phyloP scores from a whole-genome alignment of 306 rosid genomes.

The Sphenostylis stenocarpa region DNA sequence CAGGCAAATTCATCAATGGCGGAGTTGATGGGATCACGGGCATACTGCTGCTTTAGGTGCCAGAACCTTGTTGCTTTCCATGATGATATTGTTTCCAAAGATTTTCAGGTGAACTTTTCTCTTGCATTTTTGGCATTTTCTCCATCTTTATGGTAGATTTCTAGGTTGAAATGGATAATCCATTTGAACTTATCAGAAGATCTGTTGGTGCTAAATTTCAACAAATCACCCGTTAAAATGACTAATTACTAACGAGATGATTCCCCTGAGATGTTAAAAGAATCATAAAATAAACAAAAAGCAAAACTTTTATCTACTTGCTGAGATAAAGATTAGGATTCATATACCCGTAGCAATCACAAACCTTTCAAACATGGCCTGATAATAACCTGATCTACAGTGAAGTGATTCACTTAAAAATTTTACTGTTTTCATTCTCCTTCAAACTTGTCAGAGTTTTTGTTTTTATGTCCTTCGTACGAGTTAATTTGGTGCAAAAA shows the following conservation, averaged over 20 bases:
- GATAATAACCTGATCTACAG: not conserved
- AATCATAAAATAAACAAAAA: not conserved
- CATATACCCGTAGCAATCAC: not conserved
- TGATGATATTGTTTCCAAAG: slow-evolving; percentile 69
- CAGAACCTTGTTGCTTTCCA: slow-evolving; percentile 59
- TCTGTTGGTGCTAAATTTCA: not conserved
- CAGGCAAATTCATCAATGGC: slow-evolving; percentile 50
- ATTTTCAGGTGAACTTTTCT: slow-evolving; percentile 57
- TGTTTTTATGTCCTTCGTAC: not conserved
- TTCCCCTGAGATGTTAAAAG: not conserved
- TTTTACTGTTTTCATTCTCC: not conserved
- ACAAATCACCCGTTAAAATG: not conserved
- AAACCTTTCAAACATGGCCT: not conserved
- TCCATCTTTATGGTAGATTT: slow-evolving; percentile 16
- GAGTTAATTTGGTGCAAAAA: not conserved
- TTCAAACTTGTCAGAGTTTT: not conserved
- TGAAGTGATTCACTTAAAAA: not conserved
- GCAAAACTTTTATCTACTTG: not conserved
- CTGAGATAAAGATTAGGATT: not conserved
- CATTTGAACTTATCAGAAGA: slow-evolving; percentile 14
- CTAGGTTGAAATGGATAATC: not conserved
- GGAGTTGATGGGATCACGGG: slow-evolving; percentile 42
- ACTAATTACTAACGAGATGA: not conserved
- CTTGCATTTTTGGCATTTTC: slow-evolving; percentile 28
- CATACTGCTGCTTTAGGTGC: slow-evolving; percentile 76